These are phyloP conservation scores for Gossypium schwendimanii DNA, from an alignment of 441 rosid species.

Conservation along the genomic window DNA sequence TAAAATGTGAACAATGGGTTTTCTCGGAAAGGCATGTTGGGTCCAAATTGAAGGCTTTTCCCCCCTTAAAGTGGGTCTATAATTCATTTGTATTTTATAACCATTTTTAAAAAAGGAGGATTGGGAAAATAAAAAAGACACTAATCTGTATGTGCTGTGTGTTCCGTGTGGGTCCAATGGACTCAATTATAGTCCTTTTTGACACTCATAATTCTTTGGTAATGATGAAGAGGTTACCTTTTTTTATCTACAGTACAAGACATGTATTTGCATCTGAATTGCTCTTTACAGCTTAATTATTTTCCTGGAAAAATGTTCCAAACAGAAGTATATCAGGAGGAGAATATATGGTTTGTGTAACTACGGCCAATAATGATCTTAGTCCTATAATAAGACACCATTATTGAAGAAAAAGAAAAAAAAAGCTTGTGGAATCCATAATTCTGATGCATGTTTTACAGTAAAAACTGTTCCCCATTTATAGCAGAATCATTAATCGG, in stretches of 20 bases:
- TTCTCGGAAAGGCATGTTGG: constrained; percentile 28
- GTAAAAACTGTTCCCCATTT: background rate
- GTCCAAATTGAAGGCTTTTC: constrained; percentile 13
- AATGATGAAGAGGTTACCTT: constrained; percentile 45
- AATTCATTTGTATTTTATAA: background rate
- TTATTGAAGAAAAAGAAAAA: constrained; percentile 29
- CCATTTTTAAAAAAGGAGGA: background rate
- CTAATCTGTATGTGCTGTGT: constrained; percentile 42
- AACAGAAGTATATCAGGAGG: constrained; percentile 3
- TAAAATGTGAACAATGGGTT: constrained; percentile 23
- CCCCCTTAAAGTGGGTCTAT: background rate
- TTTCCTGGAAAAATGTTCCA: constrained; percentile 14
- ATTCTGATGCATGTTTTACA: too few species aligned
- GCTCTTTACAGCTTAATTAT: constrained; percentile 10
- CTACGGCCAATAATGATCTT: constrained; percentile 36
- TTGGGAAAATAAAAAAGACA: constrained; percentile 35
- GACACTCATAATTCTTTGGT: constrained; percentile 41
- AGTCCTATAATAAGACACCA: constrained; percentile 37
- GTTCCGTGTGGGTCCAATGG: constrained; percentile 51
- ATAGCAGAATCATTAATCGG: constrained; percentile 4
- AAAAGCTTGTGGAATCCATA: constrained; percentile 34
- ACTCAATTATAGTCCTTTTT: constrained; percentile 58
- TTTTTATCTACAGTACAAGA: constrained; percentile 22
- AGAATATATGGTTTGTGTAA: constrained; percentile 24
- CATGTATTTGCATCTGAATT: constrained; percentile 25